Evolutionary conservation across 371 early-diverging fungal species (phyloP).

Genomic region (Apophysomyces sp.): DNA sequence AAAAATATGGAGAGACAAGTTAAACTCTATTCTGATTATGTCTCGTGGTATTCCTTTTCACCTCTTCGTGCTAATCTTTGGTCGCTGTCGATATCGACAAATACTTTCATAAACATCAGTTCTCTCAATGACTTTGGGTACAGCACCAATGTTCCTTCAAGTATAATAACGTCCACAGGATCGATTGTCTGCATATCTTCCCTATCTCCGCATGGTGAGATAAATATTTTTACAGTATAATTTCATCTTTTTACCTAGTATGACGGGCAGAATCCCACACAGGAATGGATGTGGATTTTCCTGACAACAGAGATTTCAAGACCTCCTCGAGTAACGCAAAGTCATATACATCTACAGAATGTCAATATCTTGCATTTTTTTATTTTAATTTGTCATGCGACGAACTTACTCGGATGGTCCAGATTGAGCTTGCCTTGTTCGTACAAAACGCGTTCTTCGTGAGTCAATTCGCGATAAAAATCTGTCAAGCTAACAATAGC

Average conservation of each 20-base stretch:
- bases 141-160: conserved; percentile 63
- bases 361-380: neutral
- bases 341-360: conserved; percentile 56
- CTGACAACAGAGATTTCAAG: conserved; percentile 39
- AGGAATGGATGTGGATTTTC: conserved; percentile 49
- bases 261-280: conserved; percentile 49
- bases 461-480: conserved; percentile 55
- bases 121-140: conserved; percentile 56
- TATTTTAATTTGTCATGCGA: neutral
- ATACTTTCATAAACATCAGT: conserved; percentile 60
- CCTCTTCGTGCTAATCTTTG: conserved; percentile 54
- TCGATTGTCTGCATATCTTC: conserved; percentile 28
- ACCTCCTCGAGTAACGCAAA: conserved; percentile 47
- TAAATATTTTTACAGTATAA: neutral
- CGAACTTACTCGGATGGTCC: conserved; percentile 59
- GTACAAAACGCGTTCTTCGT: conserved; percentile 39
- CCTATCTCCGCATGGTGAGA: conserved; percentile 11
- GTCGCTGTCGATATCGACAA: conserved; percentile 71
- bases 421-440: conserved; percentile 45
- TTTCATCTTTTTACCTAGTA: conserved; percentile 33
- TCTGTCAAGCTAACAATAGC: conserved; percentile 50
- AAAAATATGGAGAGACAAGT: too few species aligned
- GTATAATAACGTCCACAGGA: conserved; percentile 57
- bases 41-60: conserved; percentile 1
- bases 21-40: neutral